Conservation (phyloP, 495 filamentous ascomycete genomes). For the Durotheca rogersii region DNA sequence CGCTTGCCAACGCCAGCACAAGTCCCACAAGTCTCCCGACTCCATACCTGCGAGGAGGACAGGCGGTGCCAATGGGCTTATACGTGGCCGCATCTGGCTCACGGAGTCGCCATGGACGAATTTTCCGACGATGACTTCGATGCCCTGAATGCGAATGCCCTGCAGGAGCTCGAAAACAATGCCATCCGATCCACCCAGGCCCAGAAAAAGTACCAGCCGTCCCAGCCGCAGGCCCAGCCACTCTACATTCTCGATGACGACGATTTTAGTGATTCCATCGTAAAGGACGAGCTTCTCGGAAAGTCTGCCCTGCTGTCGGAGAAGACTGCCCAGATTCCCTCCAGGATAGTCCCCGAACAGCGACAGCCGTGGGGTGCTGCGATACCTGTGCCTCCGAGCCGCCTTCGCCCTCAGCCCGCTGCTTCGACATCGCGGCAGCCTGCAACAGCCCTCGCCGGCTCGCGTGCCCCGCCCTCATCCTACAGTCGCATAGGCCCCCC, state of each 20-base stretch:
- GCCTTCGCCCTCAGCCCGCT: slow-evolving; percentile 17
- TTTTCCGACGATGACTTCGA: slow-evolving; percentile 53
- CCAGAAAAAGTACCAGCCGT: slow-evolving; percentile 29
- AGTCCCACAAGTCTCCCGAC: no score
- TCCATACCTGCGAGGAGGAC: no score
- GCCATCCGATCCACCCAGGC: slow-evolving; percentile 51
- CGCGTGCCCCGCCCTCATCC: slow-evolving; percentile 21
- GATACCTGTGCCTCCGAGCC: slow-evolving; percentile 19
- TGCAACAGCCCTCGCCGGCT: slow-evolving; percentile 1
- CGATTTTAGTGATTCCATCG: slow-evolving; percentile 39
- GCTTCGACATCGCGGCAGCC: slow-evolving; percentile 15
- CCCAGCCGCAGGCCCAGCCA: slow-evolving; percentile 29
- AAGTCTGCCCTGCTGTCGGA: slow-evolving; percentile 14
- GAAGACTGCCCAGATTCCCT: slow-evolving; percentile 14
- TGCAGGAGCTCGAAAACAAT: slow-evolving; percentile 51
- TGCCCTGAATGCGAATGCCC: slow-evolving; percentile 42
- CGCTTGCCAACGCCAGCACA: no score
- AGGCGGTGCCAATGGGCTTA: slow-evolving; percentile 34
- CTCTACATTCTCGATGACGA: slow-evolving; percentile 34
- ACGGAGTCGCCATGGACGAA: slow-evolving; percentile 46
- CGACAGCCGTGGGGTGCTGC: slow-evolving; percentile 25
- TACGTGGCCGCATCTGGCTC: slow-evolving; percentile 28
- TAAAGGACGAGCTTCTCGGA: slow-evolving; percentile 16
- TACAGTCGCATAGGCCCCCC: slow-evolving; percentile 31
- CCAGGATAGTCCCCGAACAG: slow-evolving; percentile 19